phyloP scores from a whole-genome alignment of 805 yeast genomes.

The Saturnispora kantuleensis region DNA sequence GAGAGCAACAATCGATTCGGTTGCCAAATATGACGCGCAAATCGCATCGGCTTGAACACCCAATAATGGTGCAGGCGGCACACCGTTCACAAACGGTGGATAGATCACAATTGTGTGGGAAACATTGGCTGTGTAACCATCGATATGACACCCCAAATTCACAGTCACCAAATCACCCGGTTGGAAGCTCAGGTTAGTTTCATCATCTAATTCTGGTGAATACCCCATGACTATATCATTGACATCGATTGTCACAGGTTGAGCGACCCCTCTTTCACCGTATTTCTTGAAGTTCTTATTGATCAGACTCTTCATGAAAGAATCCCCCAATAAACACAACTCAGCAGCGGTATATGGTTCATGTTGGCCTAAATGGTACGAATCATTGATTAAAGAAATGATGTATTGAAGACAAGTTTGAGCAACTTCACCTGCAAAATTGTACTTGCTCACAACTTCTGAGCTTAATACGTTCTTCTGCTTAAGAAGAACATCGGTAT shows the following conservation, averaged over 20 bases:
- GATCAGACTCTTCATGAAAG: slow-evolving; percentile 53
- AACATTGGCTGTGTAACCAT: slow-evolving; percentile 83
- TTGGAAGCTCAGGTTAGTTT: slow-evolving; percentile 37
- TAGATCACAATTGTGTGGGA: slow-evolving; percentile 83
- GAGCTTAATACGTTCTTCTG: slow-evolving; percentile 61
- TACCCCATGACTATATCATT: slow-evolving; percentile 71
- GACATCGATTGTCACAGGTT: slow-evolving; percentile 83
- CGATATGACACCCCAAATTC: slow-evolving; percentile 82
- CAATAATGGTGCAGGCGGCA: slow-evolving; percentile 68
- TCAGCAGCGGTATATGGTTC: slow-evolving; percentile 50
- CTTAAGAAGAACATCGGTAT: slow-evolving; percentile 60
- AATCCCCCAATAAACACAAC: slow-evolving; percentile 75
- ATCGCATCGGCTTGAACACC: slow-evolving; percentile 85
- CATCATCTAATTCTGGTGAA: slow-evolving; percentile 80
- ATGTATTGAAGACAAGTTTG: slow-evolving; percentile 72
- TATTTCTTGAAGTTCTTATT: slow-evolving; percentile 52
- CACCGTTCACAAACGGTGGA: slow-evolving; percentile 44
- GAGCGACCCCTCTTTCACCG: slow-evolving; percentile 84
- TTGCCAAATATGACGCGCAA: slow-evolving; percentile 82
- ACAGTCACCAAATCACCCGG: slow-evolving; percentile 85
- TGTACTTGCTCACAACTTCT: slow-evolving; percentile 64
- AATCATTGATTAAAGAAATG: slow-evolving; percentile 55
- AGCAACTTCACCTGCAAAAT: slow-evolving; percentile 80
- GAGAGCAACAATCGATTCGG: slow-evolving; percentile 72
- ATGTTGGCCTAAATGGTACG: slow-evolving; percentile 52